phyloP scores from a whole-genome alignment of 1,139 yeast species.

The Scheffersomyces quercinus region DNA sequence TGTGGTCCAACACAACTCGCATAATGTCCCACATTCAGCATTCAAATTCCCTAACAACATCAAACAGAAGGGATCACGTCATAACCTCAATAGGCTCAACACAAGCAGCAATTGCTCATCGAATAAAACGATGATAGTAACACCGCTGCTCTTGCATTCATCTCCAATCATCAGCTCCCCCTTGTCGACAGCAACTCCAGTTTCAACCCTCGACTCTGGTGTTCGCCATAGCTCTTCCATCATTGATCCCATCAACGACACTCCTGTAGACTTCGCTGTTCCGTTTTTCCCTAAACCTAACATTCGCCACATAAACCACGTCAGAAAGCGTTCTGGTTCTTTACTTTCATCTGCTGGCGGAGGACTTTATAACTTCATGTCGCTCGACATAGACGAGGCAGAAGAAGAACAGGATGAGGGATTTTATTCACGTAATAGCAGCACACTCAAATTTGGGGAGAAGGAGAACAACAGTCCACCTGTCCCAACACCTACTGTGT shows the following conservation, averaged over 20 bases:
- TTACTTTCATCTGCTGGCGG: slow-evolving; percentile 26
- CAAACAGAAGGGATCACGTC: slow-evolving; percentile 18
- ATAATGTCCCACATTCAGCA: slow-evolving; percentile 10
- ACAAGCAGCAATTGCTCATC: slow-evolving; percentile 9
- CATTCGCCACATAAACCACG: slow-evolving; percentile 13
- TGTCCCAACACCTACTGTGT: not conserved
- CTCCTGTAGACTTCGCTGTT: slow-evolving; percentile 43
- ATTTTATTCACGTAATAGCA: not conserved
- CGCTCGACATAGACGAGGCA: slow-evolving; percentile 29
- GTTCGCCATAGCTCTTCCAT: slow-evolving; percentile 23
- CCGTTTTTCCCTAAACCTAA: slow-evolving; percentile 18
- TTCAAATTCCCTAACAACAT: slow-evolving; percentile 23
- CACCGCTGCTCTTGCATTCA: slow-evolving; percentile 17
- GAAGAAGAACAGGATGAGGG: slow-evolving; percentile 27
- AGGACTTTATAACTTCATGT: slow-evolving; percentile 21
- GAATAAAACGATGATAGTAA: slow-evolving; percentile 7
- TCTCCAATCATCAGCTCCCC: slow-evolving; percentile 41
- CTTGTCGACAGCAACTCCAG: slow-evolving; percentile 34
- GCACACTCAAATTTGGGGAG: slow-evolving; percentile 2
- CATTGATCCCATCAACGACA: slow-evolving; percentile 42
- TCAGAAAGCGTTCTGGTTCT: slow-evolving; percentile 23
- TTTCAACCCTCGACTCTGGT: slow-evolving; percentile 26
- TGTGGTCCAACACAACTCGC: slow-evolving; percentile 2
- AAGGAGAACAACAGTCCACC: not conserved
- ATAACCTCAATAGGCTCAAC: slow-evolving; percentile 14